A percentile compares a stretch with the other conserved stretches of the same genome.
phyloP scores from a whole-genome alignment of 345 rosid species.

The Psidium friedrichsthalianum region DNA sequence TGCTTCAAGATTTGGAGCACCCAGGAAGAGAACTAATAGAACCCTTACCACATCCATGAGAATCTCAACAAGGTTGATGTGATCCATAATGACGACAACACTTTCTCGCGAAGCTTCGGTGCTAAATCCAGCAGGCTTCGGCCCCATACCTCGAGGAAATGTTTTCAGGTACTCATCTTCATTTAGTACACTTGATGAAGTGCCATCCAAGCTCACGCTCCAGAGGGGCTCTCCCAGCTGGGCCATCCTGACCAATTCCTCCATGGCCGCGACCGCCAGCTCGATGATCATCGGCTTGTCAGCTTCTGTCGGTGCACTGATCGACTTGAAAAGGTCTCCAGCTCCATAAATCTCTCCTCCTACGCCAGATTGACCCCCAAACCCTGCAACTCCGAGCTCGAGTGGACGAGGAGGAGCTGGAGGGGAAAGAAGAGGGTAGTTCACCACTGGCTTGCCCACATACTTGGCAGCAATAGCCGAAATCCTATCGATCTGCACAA shows the following conservation, averaged over 20 bases:
- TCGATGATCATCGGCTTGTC: constrained; percentile 63
- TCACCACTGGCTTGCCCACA: constrained; percentile 84
- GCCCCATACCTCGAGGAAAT: constrained; percentile 52
- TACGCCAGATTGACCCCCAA: constrained; percentile 29
- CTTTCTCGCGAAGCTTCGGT: constrained; percentile 77
- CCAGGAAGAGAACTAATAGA: background rate
- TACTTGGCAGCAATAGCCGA: constrained; percentile 91
- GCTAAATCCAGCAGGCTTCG: constrained; percentile 47
- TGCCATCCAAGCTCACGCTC: constrained; percentile 45
- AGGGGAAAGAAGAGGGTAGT: constrained; percentile 58
- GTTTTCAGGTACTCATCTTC: constrained; percentile 56
- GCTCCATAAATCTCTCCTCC: constrained; percentile 62
- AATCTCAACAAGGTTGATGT: constrained; percentile 48
- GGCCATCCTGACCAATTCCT: constrained; percentile 68
- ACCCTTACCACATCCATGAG: constrained; percentile 68
- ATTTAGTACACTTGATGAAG: constrained; percentile 17
- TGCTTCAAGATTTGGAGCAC: background rate
- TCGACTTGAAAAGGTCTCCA: constrained; percentile 59
- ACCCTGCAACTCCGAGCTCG: constrained; percentile 53
- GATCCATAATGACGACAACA: constrained; percentile 58
- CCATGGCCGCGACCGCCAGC: constrained; percentile 88
- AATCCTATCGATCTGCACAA: constrained; percentile 64
- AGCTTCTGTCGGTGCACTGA: constrained; percentile 40
- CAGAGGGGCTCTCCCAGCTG: constrained; percentile 76
- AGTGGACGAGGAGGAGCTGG: constrained; percentile 52